Conservation (phyloP, 305 asterid species). For the Fraxinus floribunda region DNA sequence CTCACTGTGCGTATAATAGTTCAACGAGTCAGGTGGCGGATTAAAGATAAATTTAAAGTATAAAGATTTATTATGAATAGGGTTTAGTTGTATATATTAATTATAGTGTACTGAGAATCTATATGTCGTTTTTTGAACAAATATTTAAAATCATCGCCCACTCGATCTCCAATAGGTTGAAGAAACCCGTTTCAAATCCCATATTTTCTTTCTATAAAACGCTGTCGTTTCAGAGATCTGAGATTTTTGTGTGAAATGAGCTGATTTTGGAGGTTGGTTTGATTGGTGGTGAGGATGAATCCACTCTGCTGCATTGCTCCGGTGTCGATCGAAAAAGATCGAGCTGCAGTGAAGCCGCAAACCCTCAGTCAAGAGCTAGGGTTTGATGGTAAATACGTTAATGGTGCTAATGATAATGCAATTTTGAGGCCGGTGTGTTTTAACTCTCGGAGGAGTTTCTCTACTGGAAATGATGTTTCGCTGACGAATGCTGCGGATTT, state of each 20-base stretch:
- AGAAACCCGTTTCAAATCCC: slow-evolving; percentile 16
- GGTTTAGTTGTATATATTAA: not conserved
- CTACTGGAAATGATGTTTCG: slow-evolving; percentile 32
- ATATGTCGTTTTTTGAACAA: slow-evolving; percentile 40
- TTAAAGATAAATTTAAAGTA: not conserved
- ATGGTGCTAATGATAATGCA: slow-evolving; percentile 29
- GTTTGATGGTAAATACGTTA: slow-evolving; percentile 29
- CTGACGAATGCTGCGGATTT: slow-evolving; percentile 31
- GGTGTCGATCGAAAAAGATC: slow-evolving; percentile 89
- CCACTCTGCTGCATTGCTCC: slow-evolving; percentile 99
- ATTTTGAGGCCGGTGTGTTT: slow-evolving; percentile 45
- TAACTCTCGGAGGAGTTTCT: slow-evolving; percentile 64
- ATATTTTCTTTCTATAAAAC: slow-evolving; percentile 9
- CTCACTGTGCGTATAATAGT: not conserved
- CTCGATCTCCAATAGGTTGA: slow-evolving; percentile 65
- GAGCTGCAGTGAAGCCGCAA: slow-evolving; percentile 63
- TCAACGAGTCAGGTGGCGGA: not conserved
- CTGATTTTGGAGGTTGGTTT: slow-evolving; percentile 2
- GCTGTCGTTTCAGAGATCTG: slow-evolving; percentile 43
- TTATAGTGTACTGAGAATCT: slow-evolving; percentile 18
- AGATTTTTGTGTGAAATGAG: slow-evolving; percentile 14
- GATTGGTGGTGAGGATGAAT: slow-evolving; percentile 51
- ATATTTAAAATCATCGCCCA: slow-evolving; percentile 45
- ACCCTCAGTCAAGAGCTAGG: slow-evolving; percentile 56
- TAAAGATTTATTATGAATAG: not conserved